These are phyloP conservation scores for Penicillium occitanis DNA, from an alignment of 2,329 filamentous ascomycete species.

Conservation along the genomic window DNA sequence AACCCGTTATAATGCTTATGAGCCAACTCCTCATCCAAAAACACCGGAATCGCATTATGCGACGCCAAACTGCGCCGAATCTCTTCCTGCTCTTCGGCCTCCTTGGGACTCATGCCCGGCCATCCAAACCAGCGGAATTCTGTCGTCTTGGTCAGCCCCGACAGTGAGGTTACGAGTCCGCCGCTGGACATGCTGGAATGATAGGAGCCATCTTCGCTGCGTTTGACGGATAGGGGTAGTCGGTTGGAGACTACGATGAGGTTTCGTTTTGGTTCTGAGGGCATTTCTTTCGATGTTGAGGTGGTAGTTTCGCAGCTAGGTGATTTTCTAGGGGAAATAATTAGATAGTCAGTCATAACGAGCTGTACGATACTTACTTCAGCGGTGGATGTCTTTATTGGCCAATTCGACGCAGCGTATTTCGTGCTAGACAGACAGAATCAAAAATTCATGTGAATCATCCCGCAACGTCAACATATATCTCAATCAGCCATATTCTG, in stretches of 20 bases:
- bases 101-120: slow-evolving; percentile 84
- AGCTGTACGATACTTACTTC: not conserved
- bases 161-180: slow-evolving; percentile 84
- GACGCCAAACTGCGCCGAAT: slow-evolving; percentile 73
- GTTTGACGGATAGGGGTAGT: slow-evolving; percentile 87
- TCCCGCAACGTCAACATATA: not conserved
- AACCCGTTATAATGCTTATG: slow-evolving; percentile 96
- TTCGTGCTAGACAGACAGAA: not conserved
- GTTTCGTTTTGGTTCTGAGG: slow-evolving; percentile 33
- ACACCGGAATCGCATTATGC: slow-evolving; percentile 81
- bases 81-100: slow-evolving; percentile 64
- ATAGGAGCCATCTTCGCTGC: slow-evolving; percentile 77
- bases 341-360: not conserved
- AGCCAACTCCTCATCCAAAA: slow-evolving; percentile 81
- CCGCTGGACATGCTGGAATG: slow-evolving; percentile 87
- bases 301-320: not conserved
- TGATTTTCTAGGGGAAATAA: too few species aligned
- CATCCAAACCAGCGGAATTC: slow-evolving; percentile 96
- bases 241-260: slow-evolving; percentile 81
- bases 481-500: not conserved
- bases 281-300: slow-evolving; percentile 5
- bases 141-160: slow-evolving; percentile 82
- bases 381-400: not conserved
- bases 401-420: not conserved
- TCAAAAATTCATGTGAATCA: not conserved